phyloP scores from a whole-genome alignment of 164 flowering plant genomes.

The Macadamia integrifolia region DNA sequence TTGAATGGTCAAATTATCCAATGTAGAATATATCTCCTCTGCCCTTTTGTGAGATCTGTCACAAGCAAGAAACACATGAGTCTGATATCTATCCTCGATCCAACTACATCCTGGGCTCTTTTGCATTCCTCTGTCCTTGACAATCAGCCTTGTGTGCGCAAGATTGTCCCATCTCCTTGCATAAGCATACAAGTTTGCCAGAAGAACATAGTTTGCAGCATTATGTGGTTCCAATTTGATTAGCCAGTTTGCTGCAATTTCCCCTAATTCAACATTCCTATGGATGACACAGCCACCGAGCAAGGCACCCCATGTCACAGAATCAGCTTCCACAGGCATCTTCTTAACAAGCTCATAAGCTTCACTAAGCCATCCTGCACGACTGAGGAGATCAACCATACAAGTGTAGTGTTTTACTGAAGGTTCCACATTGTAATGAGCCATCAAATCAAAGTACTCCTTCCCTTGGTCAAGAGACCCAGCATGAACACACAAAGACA shows the following conservation, averaged over 20 bases:
- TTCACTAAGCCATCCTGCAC: constrained; percentile 42
- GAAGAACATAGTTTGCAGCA: constrained; percentile 45
- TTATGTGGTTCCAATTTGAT: constrained; percentile 47
- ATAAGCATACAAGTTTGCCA: constrained; percentile 63
- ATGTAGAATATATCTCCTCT: constrained; percentile 40
- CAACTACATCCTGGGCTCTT: constrained; percentile 78
- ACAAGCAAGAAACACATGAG: constrained; percentile 51
- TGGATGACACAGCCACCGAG: constrained; percentile 55
- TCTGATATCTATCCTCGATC: constrained; percentile 51
- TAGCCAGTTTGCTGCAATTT: constrained; percentile 49
- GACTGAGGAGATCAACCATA: constrained; percentile 65
- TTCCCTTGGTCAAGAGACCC: constrained; percentile 44
- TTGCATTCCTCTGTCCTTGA: constrained; percentile 45
- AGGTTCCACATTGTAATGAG: constrained; percentile 32
- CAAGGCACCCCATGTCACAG: constrained; percentile 56
- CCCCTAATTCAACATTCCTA: constrained; percentile 44
- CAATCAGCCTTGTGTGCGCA: constrained; percentile 37
- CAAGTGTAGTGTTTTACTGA: constrained; percentile 63
- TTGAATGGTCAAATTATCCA: constrained; percentile 32
- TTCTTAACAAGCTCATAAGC: constrained; percentile 40
- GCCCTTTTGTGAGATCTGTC: constrained; percentile 52
- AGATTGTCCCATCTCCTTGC: constrained; percentile 52
- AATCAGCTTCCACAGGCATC: constrained; percentile 44
- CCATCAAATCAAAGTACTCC: constrained; percentile 49
- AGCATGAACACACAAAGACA: constrained; percentile 60